Conservation (phyloP, 257 asterid species). For the Fraxinus anomala region DNA sequence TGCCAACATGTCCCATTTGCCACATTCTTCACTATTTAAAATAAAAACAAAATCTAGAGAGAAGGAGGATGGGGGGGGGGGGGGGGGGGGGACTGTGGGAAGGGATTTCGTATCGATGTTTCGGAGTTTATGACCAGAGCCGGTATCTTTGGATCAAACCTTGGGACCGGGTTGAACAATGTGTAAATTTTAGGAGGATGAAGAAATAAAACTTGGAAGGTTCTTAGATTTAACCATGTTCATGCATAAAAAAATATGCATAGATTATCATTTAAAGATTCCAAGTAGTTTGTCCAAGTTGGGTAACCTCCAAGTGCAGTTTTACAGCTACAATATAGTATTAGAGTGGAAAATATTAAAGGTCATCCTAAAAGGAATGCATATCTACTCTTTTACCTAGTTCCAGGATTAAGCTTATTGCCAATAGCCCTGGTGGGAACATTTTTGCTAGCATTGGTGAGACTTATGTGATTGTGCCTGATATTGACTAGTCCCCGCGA, state of each 20-base stretch:
- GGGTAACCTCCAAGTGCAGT: neutral
- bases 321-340: neutral
- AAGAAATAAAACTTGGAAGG: too few relatives aligned
- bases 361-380: too few relatives aligned
- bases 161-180: neutral
- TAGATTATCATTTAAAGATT: too few relatives aligned
- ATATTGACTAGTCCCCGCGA: neutral
- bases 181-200: neutral
- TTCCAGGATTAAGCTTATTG: neutral
- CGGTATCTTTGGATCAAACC: neutral
- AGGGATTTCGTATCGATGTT: neutral
- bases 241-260: neutral
- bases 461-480: neutral
- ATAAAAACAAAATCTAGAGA: too few relatives aligned
- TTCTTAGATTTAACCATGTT: too few relatives aligned
- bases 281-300: too few relatives aligned
- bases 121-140: neutral
- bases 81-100: neutral
- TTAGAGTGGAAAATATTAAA: too few relatives aligned
- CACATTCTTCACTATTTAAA: too few relatives aligned
- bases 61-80: neutral
- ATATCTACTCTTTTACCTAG: too few relatives aligned
- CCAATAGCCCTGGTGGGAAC: neutral
- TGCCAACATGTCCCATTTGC: too few relatives aligned
- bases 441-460: neutral